These are phyloP conservation scores for Cyberlindnera suaveolens DNA, from an alignment of 805 yeast genomes.

Conservation along the genomic window DNA sequence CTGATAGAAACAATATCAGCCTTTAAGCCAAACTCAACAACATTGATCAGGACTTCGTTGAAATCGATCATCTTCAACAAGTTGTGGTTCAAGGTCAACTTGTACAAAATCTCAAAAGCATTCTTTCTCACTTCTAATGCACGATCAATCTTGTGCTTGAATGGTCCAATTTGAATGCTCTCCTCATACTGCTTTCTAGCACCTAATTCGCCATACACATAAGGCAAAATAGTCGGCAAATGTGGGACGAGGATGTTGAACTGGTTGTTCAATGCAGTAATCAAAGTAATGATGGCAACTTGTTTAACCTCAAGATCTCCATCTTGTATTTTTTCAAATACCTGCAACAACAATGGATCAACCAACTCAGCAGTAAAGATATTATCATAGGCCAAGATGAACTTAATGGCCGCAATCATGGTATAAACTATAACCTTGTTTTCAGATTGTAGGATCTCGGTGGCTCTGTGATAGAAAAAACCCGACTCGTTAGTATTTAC, in stretches of 20 bases:
- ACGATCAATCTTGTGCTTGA: conserved; percentile 74
- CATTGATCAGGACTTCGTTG: conserved; percentile 27
- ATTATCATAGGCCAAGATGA: conserved; percentile 28
- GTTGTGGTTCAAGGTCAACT: conserved; percentile 31
- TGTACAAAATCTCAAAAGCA: conserved; percentile 61
- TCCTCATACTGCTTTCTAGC: conserved; percentile 54
- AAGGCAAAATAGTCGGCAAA: conserved; percentile 41
- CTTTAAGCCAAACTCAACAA: conserved; percentile 33
- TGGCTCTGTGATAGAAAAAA: conserved; percentile 23
- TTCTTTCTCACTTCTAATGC: conserved; percentile 70
- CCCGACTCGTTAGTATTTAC: conserved; percentile 25
- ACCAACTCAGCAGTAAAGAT: conserved; percentile 18
- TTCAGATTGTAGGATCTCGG: conserved; percentile 14
- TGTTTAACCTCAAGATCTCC: conserved; percentile 49
- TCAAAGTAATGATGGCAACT: conserved; percentile 51
- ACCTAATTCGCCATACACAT: conserved; percentile 46
- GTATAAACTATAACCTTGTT: conserved; percentile 21
- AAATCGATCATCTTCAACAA: conserved; percentile 24
- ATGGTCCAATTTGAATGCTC: conserved; percentile 78
- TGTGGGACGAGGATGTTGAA: conserved; percentile 41
- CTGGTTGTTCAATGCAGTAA: conserved; percentile 53
- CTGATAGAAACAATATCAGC: conserved; percentile 27
- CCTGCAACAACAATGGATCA: conserved; percentile 18
- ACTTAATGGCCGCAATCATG: conserved; percentile 32
- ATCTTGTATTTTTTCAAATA: conserved; percentile 25